A percentile compares a stretch with the other conserved stretches of the same genome.
These are phyloP conservation scores for Capsaspora owczarzaki DNA, from an alignment of 78 protist species.

Conservation along the genomic window DNA sequence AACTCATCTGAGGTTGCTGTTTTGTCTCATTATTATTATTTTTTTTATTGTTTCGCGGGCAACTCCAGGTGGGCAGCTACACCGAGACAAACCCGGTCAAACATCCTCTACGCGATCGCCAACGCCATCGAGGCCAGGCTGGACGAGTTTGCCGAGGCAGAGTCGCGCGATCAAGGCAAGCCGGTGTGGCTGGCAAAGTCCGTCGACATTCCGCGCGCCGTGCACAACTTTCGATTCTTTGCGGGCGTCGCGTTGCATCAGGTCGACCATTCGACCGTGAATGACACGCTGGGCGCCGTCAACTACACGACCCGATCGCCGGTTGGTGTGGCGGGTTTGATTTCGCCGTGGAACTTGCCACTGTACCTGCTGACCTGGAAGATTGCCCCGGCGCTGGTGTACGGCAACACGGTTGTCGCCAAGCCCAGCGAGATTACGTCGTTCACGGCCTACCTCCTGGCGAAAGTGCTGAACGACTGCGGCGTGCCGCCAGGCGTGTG, in stretches of 20 bases:
- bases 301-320: conserved; percentile 57
- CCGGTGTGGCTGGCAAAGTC: conserved; percentile 44
- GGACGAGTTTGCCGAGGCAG: background rate
- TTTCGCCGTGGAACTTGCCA: conserved; percentile 92
- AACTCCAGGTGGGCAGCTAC: conserved; percentile 62
- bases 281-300: conserved; percentile 23
- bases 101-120: conserved; percentile 46
- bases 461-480: conserved; percentile 32
- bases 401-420: conserved; percentile 58
- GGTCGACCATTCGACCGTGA: conserved; percentile 5
- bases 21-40: too few species aligned
- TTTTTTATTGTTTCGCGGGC: too few species aligned
- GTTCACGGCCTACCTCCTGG: conserved; percentile 54
- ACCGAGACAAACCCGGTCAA: conserved; percentile 35
- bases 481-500: conserved; percentile 73
- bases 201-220: conserved; percentile 55
- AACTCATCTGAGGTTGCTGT: too few species aligned
- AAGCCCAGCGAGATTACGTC: conserved; percentile 81
- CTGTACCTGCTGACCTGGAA: conserved; percentile 83
- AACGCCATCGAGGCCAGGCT: conserved; percentile 33
- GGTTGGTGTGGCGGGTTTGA: conserved; percentile 71
- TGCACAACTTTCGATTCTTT: conserved; percentile 58
- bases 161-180: conserved; percentile 10
- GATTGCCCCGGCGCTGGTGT: conserved; percentile 73
- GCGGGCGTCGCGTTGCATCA: conserved; percentile 54